Conservation (phyloP, 768 basidiomycete genomes). For the Pleurotus tuber-regium region DNA sequence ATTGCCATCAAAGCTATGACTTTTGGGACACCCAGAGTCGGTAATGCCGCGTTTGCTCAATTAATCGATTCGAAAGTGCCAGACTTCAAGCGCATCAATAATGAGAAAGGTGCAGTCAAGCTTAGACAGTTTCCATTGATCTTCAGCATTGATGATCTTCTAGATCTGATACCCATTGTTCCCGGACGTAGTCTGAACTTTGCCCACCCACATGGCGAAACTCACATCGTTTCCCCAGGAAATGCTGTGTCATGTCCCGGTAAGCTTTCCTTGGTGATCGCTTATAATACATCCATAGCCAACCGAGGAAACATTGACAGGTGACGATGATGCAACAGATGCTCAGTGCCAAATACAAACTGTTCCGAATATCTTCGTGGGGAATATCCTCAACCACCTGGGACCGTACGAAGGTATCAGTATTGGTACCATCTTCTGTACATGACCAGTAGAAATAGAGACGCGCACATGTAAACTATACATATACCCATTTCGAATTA, state of each 20-base stretch:
- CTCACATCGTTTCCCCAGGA: conserved; percentile 45
- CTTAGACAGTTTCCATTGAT: conserved; percentile 13
- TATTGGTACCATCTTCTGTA: conserved; percentile 37
- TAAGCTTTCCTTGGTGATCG: conserved; percentile 7
- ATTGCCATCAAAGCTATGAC: conserved; percentile 41
- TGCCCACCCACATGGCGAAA: conserved; percentile 43
- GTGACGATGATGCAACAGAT: conserved; percentile 43
- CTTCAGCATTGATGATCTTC: conserved; percentile 27
- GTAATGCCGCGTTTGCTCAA: conserved; percentile 47
- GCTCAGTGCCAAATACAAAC: conserved; percentile 40
- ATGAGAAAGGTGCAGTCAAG: conserved; percentile 26
- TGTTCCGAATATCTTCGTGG: conserved; percentile 39
- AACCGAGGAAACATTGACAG: conserved; percentile 17
- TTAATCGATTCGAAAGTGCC: conserved; percentile 47
- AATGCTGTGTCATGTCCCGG: conserved; percentile 37
- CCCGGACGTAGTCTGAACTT: conserved; percentile 49
- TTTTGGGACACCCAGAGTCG: conserved; percentile 52
- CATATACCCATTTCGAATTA: too few relatives aligned
- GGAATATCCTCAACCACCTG: conserved; percentile 41
- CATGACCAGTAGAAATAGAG: too few relatives aligned
- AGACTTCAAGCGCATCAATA: conserved; percentile 39
- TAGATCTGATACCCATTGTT: conserved; percentile 53
- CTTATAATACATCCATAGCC: not conserved
- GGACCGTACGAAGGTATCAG: conserved; percentile 40
- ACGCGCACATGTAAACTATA: too few relatives aligned